A percentile compares a stretch with the other conserved stretches of the same genome.
These are phyloP conservation scores for Eimeria zaria DNA, from an alignment of 169 alveolate genomes.

Conservation along the genomic window DNA sequence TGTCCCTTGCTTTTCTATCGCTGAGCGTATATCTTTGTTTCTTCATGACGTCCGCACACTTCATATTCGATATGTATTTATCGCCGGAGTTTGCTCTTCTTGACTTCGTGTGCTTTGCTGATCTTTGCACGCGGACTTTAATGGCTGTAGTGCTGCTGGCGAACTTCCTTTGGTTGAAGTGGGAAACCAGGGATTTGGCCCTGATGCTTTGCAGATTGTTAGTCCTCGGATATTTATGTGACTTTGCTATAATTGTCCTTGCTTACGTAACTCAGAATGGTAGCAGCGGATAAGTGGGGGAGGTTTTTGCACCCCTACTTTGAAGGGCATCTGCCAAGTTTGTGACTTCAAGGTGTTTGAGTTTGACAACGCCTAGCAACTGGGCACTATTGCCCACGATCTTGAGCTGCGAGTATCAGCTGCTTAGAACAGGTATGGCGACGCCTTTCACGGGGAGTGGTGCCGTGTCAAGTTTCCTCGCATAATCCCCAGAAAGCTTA, in stretches of 20 bases:
- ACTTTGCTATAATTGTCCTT: not conserved
- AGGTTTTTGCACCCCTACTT: not conserved
- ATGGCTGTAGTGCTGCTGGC: not conserved
- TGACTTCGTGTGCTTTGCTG: not conserved
- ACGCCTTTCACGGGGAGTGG: not conserved
- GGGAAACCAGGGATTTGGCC: not conserved
- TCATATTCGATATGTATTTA: not conserved
- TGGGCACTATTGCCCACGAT: not conserved
- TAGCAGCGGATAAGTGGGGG: not conserved
- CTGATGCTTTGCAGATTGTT: not conserved
- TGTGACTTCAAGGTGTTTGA: not conserved
- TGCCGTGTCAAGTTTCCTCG: not conserved
- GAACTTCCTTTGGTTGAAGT: too few species aligned
- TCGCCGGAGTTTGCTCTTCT: not conserved
- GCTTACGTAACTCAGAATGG: not conserved
- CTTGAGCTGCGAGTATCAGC: not conserved
- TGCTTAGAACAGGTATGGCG: not conserved
- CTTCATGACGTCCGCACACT: not conserved
- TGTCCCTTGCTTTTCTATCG: not conserved
- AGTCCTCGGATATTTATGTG: not conserved
- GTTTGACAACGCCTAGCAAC: not conserved
- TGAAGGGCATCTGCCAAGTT: not conserved
- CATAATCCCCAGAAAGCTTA: not conserved
- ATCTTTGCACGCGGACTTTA: not conserved
- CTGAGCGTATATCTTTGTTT: not conserved